Evolutionary conservation across 2,329 filamentous ascomycete species (phyloP), one percentile per base, ranked within the genome.

Genomic region (Ophiostoma sp.): DNA sequence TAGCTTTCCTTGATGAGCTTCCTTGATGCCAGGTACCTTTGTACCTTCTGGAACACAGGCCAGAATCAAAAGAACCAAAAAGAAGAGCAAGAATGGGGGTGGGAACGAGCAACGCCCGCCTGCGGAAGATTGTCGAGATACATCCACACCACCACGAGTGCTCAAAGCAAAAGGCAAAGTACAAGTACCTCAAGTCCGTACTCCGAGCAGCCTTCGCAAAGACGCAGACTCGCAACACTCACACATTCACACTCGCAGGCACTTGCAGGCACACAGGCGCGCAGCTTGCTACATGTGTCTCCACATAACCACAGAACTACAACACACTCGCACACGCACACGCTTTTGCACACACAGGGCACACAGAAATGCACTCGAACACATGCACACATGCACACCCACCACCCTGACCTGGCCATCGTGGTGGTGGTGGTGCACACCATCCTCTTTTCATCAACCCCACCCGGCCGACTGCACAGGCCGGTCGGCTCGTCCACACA

Each of bases 391-490:
- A 64, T 68, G 22, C 39, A 69, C 25, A 36, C 12, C 42, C 42
- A 69, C 31, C 28, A 19, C 31, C 17, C 64, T 69, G 42, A 12
- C 50, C 50, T 55, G 50, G 50, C 22, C 22, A 19, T 11, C 42
- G 19, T 25, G 50, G 19, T 52, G 22, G 50, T 11, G 9, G 33
- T 63, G 59, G n/a, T 57, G 33, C 50, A 70, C 33, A 39, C 50
- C 50, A 31, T 17, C 50, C 25, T 45, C 50, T 33, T 39, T 9
- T 45, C 68, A n/a, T 17, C 31, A 25, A 39, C 68, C 68, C 68
- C 68, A 42, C 68, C 50, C 68, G 22, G 50, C 48, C 31, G 33
- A 66, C 66, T 70, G 19, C 25, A 12, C 50, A 57, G 68, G 50
- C 33, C 33, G 50, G 31, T 59, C 50, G 68, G 50, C 50, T 55